phyloP scores from a whole-genome alignment of 768 basidiomycete genomes.

The Lactifluus piperatus region DNA sequence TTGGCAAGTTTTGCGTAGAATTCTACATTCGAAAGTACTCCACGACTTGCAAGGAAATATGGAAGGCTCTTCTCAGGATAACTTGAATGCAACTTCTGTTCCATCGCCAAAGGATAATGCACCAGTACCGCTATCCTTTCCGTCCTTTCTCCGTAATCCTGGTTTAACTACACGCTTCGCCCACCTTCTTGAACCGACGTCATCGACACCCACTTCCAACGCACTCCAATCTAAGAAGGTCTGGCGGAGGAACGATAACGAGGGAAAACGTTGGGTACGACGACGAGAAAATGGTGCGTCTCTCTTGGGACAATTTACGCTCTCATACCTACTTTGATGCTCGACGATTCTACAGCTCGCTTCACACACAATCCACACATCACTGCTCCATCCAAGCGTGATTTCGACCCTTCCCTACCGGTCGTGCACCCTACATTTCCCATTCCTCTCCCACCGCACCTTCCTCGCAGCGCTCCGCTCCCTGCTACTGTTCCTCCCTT shows the following conservation, averaged over 20 bases:
- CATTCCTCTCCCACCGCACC: constrained; percentile 60
- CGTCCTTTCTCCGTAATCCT: constrained; percentile 55
- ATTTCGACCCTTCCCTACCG: constrained; percentile 41
- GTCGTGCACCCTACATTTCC: constrained; percentile 55
- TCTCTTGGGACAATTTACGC: not conserved
- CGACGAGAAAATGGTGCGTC: constrained; percentile 68
- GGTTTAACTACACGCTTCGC: constrained; percentile 45
- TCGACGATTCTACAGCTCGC: constrained; percentile 38
- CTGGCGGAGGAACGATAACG: constrained; percentile 45
- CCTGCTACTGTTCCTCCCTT: constrained; percentile 36
- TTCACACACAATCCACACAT: constrained; percentile 71
- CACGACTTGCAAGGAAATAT: not conserved
- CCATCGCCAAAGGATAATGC: constrained; percentile 12
- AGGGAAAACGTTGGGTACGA: constrained; percentile 71
- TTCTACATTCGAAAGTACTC: not conserved
- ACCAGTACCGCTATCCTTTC: constrained; percentile 58
- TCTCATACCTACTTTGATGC: not conserved
- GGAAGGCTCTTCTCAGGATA: not conserved
- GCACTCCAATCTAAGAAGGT: constrained; percentile 32
- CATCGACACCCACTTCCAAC: not conserved
- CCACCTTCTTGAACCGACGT: constrained; percentile 31
- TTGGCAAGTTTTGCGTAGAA: not conserved
- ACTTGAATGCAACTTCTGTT: not conserved
- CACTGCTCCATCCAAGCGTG: constrained; percentile 47
- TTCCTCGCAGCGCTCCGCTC: constrained; percentile 50